phyloP scores from a whole-genome alignment of 768 basidiomycete genomes.

The Baorangia bicolor region DNA sequence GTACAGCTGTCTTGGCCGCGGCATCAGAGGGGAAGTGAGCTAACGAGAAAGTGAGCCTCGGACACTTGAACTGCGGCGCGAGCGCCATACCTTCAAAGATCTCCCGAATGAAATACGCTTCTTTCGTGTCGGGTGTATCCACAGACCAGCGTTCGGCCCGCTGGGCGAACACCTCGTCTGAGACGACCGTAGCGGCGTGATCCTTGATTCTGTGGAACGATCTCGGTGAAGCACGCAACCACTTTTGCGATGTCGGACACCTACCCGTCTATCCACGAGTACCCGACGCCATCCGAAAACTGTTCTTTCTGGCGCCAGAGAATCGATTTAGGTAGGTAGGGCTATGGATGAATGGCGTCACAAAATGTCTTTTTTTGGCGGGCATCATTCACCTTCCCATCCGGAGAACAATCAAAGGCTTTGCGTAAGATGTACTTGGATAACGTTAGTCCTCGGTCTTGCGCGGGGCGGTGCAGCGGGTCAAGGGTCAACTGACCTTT shows the following conservation, averaged over 20 bases:
- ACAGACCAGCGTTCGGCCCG: conserved; percentile 72
- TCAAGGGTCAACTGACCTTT: conserved; percentile 56
- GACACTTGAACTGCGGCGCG: not conserved
- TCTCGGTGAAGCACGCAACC: not conserved
- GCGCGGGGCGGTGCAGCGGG: not conserved
- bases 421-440: conserved; percentile 89
- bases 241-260: conserved; percentile 14
- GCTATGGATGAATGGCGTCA: conserved; percentile 39
- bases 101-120: conserved; percentile 91
- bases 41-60: conserved; percentile 27
- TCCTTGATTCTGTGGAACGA: conserved; percentile 72
- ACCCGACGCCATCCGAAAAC: conserved; percentile 98
- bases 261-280: conserved; percentile 98
- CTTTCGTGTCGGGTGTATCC: conserved; percentile 92
- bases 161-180: conserved; percentile 78
- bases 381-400: conserved; percentile 56
- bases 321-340: conserved; percentile 91
- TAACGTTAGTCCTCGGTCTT: conserved; percentile 11
- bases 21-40: conserved; percentile 82
- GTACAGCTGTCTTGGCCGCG: conserved; percentile 88
- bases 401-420: conserved; percentile 86
- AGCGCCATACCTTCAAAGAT: conserved; percentile 71
- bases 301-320: conserved; percentile 99
- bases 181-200: conserved; percentile 69
- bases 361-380: not conserved